Conservation (phyloP, 129 eudicot species). For the Dittrichia graveolens region DNA sequence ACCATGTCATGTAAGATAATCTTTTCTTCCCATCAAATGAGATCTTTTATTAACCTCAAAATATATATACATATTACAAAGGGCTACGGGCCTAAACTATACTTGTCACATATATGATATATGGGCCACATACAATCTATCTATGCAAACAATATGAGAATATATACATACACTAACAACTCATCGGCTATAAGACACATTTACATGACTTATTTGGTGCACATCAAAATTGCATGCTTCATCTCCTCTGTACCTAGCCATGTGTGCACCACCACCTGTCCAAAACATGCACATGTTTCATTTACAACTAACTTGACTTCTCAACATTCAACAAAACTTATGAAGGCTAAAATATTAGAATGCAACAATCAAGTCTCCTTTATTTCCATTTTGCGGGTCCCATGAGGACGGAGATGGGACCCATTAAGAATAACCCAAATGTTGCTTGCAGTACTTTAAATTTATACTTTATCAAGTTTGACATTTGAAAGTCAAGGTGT, state of each 20-base stretch:
- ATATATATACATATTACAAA: no score
- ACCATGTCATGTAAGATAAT: no score
- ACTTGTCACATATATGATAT: no score
- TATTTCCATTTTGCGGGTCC: not conserved
- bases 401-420: not conserved
- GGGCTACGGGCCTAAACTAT: no score
- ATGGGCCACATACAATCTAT: no score
- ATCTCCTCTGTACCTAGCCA: constrained; percentile 70
- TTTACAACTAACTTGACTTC: not conserved
- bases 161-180: not conserved
- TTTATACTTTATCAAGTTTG: constrained; percentile 14
- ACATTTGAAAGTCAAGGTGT: constrained; percentile 19
- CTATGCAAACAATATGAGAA: no score
- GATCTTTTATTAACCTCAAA: no score
- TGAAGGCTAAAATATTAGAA: not conserved
- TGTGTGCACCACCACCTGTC: constrained; percentile 73
- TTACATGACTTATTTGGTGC: constrained; percentile 57
- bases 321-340: not conserved
- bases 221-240: constrained; percentile 66
- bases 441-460: not conserved
- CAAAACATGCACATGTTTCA: constrained; percentile 19
- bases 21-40: no score
- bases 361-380: not conserved
- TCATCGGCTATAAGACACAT: not conserved
- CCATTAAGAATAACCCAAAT: not conserved